Base-by-base conservation (phyloP, 805 yeast genomes). In the Candida lessepsii region DNA sequence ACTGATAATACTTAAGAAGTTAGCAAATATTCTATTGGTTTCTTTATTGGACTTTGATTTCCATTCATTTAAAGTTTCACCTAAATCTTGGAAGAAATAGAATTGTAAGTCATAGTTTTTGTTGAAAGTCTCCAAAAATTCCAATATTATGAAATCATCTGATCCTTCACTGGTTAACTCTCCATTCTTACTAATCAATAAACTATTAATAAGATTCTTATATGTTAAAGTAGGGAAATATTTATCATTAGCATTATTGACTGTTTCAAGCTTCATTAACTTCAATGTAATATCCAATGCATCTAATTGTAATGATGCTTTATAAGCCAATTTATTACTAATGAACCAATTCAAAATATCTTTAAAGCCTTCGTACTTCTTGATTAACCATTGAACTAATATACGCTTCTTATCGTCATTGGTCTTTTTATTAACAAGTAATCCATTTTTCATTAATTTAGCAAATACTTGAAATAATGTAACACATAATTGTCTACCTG, bases 71-170 rank as follows among this genome's bases (percentile, higher is more conserved):
- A 60, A 34, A 2, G 52, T 41, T 3, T 57, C 54, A 26, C 44
- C 49, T 16, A 80, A 57, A 49, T 75, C 80, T 27, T 71, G 65
- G 54, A 83, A 79, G 49, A 86, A 82, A 54, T 81, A 85, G 55
- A 70, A 87, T 50, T 89, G 86, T 42, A 91, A 61, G 57, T 91
- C 99, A 69, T 86, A 86, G 58, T 75, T 77, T 49, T 71, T 70
- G 21, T 54, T 52, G 53, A 81, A 81, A 19, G 65, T 66, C 16
- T 72, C 78, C 20, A 70, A 52, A 52, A 85, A 86, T 54, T 83
- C 87, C 36, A 69, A 57, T 11, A 78, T 44, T 9, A 75, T 56
- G 37, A 75, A 70, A 53, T 71, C 73, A 40, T 73, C 71, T 0
- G 78, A 60, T 9, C 74, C 76, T 52, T 80, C 81, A 3, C 58